These are phyloP conservation scores for Gentiana straminea DNA, from an alignment of 257 asterid species.

Conservation along the genomic window DNA sequence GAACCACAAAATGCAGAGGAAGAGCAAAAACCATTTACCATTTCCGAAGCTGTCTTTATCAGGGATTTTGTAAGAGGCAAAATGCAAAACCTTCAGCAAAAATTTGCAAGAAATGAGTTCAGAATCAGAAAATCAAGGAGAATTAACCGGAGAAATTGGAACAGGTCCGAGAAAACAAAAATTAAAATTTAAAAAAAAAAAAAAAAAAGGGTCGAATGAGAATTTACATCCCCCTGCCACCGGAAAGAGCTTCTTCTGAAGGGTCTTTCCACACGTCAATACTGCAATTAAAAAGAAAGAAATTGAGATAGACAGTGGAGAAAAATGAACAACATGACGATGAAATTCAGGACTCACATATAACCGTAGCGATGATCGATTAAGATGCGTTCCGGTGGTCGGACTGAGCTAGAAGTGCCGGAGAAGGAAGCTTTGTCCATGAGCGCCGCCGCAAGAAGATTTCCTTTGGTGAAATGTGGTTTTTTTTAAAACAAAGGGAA, in stretches of 20 bases:
- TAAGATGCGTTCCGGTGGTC: background rate
- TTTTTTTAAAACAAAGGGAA: too few relatives aligned
- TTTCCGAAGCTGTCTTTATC: constrained; percentile 34
- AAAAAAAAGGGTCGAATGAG: background rate
- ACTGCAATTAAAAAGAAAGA: constrained; percentile 18
- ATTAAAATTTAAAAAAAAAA: background rate
- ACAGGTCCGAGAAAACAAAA: background rate
- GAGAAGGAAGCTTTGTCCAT: background rate
- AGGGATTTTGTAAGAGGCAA: constrained; percentile 46
- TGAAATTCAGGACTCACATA: constrained; percentile 1
- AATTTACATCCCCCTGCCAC: constrained; percentile 69
- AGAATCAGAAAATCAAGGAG: background rate
- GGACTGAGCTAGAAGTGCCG: background rate
- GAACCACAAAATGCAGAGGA: background rate
- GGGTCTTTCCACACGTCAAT: constrained; percentile 64
- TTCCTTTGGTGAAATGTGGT: too few relatives aligned
- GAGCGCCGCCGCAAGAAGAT: background rate
- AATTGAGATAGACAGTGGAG: background rate
- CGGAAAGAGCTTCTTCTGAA: constrained; percentile 50
- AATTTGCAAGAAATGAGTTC: background rate
- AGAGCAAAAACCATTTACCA: constrained; percentile 24
- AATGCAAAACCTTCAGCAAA: constrained; percentile 47
- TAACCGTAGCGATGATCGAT: constrained; percentile 6
- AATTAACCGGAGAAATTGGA: background rate
- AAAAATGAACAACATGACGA: background rate